Conservation (phyloP, 257 asterid genomes). For the Linderniella brevidens region DNA sequence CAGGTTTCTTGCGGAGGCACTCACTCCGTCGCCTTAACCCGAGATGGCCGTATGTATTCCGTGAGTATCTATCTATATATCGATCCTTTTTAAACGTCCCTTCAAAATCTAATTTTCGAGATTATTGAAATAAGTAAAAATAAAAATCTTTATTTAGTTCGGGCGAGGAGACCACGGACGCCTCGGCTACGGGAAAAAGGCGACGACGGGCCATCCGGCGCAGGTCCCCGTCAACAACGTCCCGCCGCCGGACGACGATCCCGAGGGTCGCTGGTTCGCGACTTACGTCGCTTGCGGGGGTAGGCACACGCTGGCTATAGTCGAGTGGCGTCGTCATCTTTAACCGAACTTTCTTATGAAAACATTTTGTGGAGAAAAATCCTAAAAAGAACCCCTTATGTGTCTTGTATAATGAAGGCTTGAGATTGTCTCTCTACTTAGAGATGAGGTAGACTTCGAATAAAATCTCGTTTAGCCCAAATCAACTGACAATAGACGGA, state of each 20-base stretch:
- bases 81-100: too few relatives aligned
- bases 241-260: conserved; percentile 34
- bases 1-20: conserved; percentile 99
- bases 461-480: too few relatives aligned
- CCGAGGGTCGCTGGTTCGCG: conserved; percentile 61
- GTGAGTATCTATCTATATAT: conserved; percentile 24
- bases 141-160: conserved; percentile 32
- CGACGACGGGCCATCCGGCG: conserved; percentile 84
- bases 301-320: conserved; percentile 73
- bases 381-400: too few relatives aligned
- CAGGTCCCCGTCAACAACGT: conserved; percentile 69
- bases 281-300: conserved; percentile 90
- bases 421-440: too few relatives aligned
- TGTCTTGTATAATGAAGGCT: too few relatives aligned
- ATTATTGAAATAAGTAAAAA: not conserved
- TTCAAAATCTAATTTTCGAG: not conserved
- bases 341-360: too few relatives aligned
- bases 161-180: conserved; percentile 99
- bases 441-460: too few relatives aligned
- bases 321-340: conserved; percentile 43
- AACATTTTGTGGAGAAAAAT: too few relatives aligned
- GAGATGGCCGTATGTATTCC: conserved; percentile 80
- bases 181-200: conserved; percentile 81
- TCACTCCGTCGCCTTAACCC: conserved; percentile 82
- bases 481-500: too few relatives aligned